phyloP scores from a whole-genome alignment of 1,284 basidiomycete genomes.

The Veloboletus limbatus region DNA sequence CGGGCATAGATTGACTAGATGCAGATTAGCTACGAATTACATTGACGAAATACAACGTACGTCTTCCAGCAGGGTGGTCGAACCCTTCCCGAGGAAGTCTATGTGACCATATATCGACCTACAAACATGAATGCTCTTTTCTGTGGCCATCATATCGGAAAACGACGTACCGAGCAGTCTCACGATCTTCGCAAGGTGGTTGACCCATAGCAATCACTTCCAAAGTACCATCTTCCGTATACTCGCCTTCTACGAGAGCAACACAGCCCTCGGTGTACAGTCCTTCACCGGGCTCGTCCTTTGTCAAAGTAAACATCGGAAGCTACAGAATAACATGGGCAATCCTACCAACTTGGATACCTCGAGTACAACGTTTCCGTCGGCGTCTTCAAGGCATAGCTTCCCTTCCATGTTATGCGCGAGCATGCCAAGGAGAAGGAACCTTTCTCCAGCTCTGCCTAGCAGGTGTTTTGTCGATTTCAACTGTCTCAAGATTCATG shows the following conservation, averaged over 20 bases:
- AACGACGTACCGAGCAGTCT: constrained; percentile 65
- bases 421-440: constrained; percentile 93
- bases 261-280: constrained; percentile 96
- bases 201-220: constrained; percentile 94
- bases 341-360: constrained; percentile 78
- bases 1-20: constrained; percentile 55
- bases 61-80: constrained; percentile 91
- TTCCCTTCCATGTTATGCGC: constrained; percentile 86
- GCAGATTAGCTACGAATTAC: constrained; percentile 3
- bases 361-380: constrained; percentile 88
- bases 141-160: not conserved
- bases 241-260: constrained; percentile 94
- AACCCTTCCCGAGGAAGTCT: constrained; percentile 92
- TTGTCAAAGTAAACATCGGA: constrained; percentile 10
- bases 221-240: constrained; percentile 87
- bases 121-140: constrained; percentile 5
- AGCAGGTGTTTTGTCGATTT: constrained; percentile 96
- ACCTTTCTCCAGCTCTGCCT: constrained; percentile 86
- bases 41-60: constrained; percentile 42
- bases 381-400: constrained; percentile 90
- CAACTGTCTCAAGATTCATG: constrained; percentile 50
- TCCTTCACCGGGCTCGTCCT: constrained; percentile 93
- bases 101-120: constrained; percentile 92
- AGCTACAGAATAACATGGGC: not conserved
- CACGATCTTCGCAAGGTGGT: constrained; percentile 90